Base-by-base conservation (phyloP, 148 eudicot species). In the Persicaria tinctoria region DNA sequence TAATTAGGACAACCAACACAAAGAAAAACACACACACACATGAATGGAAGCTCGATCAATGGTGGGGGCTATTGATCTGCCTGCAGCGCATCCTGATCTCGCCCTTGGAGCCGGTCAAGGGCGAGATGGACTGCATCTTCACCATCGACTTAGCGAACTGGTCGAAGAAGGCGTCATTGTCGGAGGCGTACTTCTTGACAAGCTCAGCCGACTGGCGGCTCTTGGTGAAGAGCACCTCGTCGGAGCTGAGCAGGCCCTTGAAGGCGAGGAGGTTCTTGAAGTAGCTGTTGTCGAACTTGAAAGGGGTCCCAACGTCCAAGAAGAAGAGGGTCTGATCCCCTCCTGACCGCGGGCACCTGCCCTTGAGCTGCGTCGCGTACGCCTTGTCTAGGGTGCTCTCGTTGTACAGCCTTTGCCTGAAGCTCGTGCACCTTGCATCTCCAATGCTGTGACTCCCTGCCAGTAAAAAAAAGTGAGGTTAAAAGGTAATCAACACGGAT, bases 391-490 rank as follows among this genome's bases (percentile, higher is more conserved):
- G 72, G 1, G 89, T 80, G 3, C 85, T 75, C 51, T 92, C 91
- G 82, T 84, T 86, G 93, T 92, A 92, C 4, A 92, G 91, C 85
- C 97, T 90, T 76, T 93, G 97, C 80, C 88, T 93, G 90, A 93
- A 90, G 84, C 80, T 90, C 59, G 85, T 79, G 75, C 97, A 92
- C 76, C 97, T 85, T 46, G 97, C 81, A 69, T 83, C 64, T 20
- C 97, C 97, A 56, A 93, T 93, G 18, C 93, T 93, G 88, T 93
- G 97, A 66, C 91, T 84, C 70, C 97, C 97, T 93, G 76, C 41
- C 41, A 32, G 27, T 23, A 23, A 23, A 23, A 23, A 23, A 23
- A 23, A 23, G 27, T 23, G 27, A 23, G 27, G 27, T 23, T 23
- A 23, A 23, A 23, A 23, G 27, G 27, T 23, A 23, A 23, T 23